phyloP scores from a whole-genome alignment of 1,284 basidiomycete species.

The Sanghuangporus weigelae region DNA sequence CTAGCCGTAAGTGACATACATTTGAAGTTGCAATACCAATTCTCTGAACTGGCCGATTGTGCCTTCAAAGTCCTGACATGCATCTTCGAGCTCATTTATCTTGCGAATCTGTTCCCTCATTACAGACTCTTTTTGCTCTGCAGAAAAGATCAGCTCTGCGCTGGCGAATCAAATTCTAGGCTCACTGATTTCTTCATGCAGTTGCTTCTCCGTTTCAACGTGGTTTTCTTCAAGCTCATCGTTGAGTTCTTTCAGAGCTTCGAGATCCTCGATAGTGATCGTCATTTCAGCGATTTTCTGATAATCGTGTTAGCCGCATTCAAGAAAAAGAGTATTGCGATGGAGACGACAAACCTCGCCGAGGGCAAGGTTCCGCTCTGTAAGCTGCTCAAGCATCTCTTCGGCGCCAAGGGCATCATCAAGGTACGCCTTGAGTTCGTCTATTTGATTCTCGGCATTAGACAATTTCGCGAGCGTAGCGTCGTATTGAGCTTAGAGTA shows the following conservation, averaged over 20 bases:
- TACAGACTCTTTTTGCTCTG: slow-evolving; percentile 69
- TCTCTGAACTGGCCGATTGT: slow-evolving; percentile 92
- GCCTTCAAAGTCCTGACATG: slow-evolving; percentile 77
- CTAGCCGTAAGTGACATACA: slow-evolving; percentile 36
- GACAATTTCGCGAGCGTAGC: slow-evolving; percentile 72
- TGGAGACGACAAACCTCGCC: slow-evolving; percentile 57
- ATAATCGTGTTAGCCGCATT: background rate
- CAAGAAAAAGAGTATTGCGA: background rate
- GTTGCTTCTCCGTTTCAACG: slow-evolving; percentile 86
- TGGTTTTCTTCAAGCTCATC: slow-evolving; percentile 98
- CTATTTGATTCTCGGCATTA: slow-evolving; percentile 86
- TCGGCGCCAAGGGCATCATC: slow-evolving; percentile 95
- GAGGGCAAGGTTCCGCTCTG: slow-evolving; percentile 89
- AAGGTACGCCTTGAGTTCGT: slow-evolving; percentile 91
- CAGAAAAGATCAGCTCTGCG: background rate
- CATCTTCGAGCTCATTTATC: slow-evolving; percentile 67
- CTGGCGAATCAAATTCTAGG: slow-evolving; percentile 6
- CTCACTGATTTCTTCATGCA: slow-evolving; percentile 87
- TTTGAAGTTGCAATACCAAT: slow-evolving; percentile 78
- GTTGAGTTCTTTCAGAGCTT: slow-evolving; percentile 91
- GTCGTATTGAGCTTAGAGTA: slow-evolving; percentile 67
- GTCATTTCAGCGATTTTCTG: slow-evolving; percentile 97
- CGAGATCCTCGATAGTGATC: slow-evolving; percentile 92
- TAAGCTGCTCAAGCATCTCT: slow-evolving; percentile 93
- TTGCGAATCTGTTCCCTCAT: slow-evolving; percentile 64